Percentiles rank a stretch among this genome's conserved stretches.
These are phyloP conservation scores for Aspergillus quadrilineatus DNA, from an alignment of 2,329 filamentous ascomycete species.

Conservation along the genomic window DNA sequence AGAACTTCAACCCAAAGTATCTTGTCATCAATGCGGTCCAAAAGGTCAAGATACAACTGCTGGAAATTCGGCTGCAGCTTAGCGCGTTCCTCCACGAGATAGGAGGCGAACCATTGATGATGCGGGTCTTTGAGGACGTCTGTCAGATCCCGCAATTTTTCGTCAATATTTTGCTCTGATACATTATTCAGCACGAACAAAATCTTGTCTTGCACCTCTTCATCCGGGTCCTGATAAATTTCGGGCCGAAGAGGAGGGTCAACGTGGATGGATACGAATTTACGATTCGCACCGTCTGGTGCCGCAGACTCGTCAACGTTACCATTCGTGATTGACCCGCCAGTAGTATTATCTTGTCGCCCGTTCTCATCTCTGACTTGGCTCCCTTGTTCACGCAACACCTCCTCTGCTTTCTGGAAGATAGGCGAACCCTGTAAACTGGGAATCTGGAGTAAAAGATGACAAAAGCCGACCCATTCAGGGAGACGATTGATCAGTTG, in stretches of 20 bases:
- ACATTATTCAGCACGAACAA: slow-evolving; percentile 97
- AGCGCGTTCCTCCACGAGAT: slow-evolving; percentile 91
- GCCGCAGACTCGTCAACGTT: slow-evolving; percentile 62
- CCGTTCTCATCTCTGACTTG: slow-evolving; percentile 54
- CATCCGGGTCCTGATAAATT: slow-evolving; percentile 76
- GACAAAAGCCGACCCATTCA: slow-evolving; percentile 96
- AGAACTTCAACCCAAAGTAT: slow-evolving; percentile 84
- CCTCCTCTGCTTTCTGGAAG: slow-evolving; percentile 76
- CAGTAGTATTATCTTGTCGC: slow-evolving; percentile 37
- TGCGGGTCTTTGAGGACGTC: slow-evolving; percentile 76
- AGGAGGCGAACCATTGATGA: slow-evolving; percentile 94
- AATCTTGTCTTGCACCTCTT: slow-evolving; percentile 86
- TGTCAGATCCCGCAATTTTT: slow-evolving; percentile 78
- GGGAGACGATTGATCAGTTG: slow-evolving; percentile 78
- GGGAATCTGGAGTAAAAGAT: slow-evolving; percentile 76
- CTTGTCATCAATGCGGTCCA: slow-evolving; percentile 77
- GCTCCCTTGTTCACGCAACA: slow-evolving; percentile 66
- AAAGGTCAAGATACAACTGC: slow-evolving; percentile 82
- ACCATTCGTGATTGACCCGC: slow-evolving; percentile 64
- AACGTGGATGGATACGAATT: slow-evolving; percentile 76
- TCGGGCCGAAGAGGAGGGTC: slow-evolving; percentile 65
- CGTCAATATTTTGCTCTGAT: slow-evolving; percentile 80
- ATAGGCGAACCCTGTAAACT: slow-evolving; percentile 82
- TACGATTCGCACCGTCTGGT: slow-evolving; percentile 62
- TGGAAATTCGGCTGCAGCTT: slow-evolving; percentile 98